phyloP scores from a whole-genome alignment of 768 basidiomycete genomes.

The Rhizopogon vulgaris region DNA sequence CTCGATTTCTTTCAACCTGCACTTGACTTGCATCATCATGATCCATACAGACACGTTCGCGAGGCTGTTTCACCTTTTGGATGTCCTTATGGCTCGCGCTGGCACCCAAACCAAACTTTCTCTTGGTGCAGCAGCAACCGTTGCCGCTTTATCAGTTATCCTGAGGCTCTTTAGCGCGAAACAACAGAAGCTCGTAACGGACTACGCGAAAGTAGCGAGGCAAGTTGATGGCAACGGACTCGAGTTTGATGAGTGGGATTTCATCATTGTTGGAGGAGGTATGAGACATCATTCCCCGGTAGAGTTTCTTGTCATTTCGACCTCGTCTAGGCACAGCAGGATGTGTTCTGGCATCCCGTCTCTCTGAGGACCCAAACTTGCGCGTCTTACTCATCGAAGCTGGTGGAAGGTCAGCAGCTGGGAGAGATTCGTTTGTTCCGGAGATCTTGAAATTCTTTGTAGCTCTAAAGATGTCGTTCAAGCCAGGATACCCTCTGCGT shows the following conservation, averaged over 20 bases:
- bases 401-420: constrained; percentile 40
- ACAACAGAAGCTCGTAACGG: constrained; percentile 6
- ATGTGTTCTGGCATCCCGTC: constrained; percentile 37
- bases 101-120: background rate
- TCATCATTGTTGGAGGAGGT: constrained; percentile 55
- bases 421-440: background rate
- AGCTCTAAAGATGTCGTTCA: constrained; percentile 39
- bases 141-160: constrained; percentile 7
- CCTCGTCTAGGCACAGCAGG: constrained; percentile 33
- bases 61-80: background rate
- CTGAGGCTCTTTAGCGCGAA: constrained; percentile 1
- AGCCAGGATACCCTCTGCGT: constrained; percentile 41
- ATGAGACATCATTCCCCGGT: background rate
- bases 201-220: constrained; percentile 9
- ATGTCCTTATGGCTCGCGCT: background rate
- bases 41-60: background rate
- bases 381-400: constrained; percentile 36
- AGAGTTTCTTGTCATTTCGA: background rate
- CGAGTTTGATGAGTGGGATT: constrained; percentile 35
- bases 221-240: background rate
- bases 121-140: constrained; percentile 1
- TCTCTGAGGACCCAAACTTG: constrained; percentile 30
- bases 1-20: background rate
- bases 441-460: background rate
- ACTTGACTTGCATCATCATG: background rate